A percentile compares a stretch with the other conserved stretches of the same genome.
Evolutionary conservation across 345 rosid genomes (phyloP).

Genomic region (Eucalyptus cloeziana): DNA sequence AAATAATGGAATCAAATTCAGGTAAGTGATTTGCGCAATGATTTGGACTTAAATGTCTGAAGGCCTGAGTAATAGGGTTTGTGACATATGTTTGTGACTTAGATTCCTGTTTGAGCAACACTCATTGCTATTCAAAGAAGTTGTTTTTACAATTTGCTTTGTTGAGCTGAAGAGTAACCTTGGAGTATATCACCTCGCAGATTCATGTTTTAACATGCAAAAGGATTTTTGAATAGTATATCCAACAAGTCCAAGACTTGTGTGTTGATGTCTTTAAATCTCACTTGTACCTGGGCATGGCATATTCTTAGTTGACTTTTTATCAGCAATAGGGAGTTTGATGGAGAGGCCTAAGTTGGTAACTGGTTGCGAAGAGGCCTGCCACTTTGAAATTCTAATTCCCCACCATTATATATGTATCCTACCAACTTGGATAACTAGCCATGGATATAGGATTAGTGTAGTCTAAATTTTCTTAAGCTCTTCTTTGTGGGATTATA

Average conservation of each 20-base stretch:
- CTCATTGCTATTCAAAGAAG: neutral
- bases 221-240: neutral
- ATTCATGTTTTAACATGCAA: neutral
- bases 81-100: neutral
- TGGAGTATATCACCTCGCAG: neutral
- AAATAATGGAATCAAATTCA: conserved; percentile 72
- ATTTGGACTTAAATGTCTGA: neutral
- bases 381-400: neutral
- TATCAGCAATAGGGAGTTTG: neutral
- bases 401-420: neutral
- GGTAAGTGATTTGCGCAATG: conserved; percentile 25
- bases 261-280: neutral
- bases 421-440: neutral
- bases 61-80: neutral
- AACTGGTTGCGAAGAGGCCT: neutral
- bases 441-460: neutral
- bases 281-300: neutral
- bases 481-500: neutral
- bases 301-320: neutral
- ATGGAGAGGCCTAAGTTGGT: neutral
- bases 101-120: neutral
- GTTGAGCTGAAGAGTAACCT: neutral
- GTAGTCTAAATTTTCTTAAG: neutral
- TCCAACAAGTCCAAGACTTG: neutral
- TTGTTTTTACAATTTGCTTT: neutral